Evolutionary conservation across 768 basidiomycete genomes (phyloP).

Genomic region (Amanita rimosa): DNA sequence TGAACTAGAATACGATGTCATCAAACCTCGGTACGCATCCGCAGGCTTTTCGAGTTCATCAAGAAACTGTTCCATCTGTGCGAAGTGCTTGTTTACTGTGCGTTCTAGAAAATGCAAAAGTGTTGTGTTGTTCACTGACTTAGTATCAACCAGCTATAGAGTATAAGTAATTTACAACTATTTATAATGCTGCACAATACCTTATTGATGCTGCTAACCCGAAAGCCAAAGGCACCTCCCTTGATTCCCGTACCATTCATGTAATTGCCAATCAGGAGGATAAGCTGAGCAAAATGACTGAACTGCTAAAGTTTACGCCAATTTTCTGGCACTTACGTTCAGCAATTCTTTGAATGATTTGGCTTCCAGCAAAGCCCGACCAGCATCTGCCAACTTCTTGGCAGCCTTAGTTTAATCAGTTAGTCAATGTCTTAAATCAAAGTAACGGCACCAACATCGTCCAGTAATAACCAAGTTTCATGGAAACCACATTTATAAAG

Average conservation of each 20-base stretch:
- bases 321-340: constrained; percentile 37
- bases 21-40: constrained; percentile 82
- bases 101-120: constrained; percentile 90
- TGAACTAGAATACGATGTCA: background rate
- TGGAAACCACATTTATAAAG: constrained; percentile 83
- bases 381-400: constrained; percentile 71
- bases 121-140: constrained; percentile 90
- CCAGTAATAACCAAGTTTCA: constrained; percentile 71
- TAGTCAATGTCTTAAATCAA: background rate
- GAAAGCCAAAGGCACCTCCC: constrained; percentile 95
- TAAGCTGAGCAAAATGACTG: constrained; percentile 38
- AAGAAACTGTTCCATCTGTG: constrained; percentile 76
- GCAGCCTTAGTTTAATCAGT: constrained; percentile 44
- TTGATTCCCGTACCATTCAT: constrained; percentile 96
- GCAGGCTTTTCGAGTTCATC: constrained; percentile 84
- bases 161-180: background rate
- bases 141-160: constrained; percentile 86
- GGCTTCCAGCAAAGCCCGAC: constrained; percentile 70
- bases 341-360: constrained; percentile 83
- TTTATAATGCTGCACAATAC: constrained; percentile 23
- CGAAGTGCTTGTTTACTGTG: constrained; percentile 81
- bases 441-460: constrained; percentile 49
- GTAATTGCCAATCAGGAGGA: constrained; percentile 93
- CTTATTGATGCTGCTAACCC: constrained; percentile 96
- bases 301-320: background rate